A percentile compares a stretch with the other conserved stretches of the same genome.
These are phyloP conservation scores for Phylloporus rhodoxanthus DNA, from an alignment of 768 basidiomycete genomes.

Conservation along the genomic window DNA sequence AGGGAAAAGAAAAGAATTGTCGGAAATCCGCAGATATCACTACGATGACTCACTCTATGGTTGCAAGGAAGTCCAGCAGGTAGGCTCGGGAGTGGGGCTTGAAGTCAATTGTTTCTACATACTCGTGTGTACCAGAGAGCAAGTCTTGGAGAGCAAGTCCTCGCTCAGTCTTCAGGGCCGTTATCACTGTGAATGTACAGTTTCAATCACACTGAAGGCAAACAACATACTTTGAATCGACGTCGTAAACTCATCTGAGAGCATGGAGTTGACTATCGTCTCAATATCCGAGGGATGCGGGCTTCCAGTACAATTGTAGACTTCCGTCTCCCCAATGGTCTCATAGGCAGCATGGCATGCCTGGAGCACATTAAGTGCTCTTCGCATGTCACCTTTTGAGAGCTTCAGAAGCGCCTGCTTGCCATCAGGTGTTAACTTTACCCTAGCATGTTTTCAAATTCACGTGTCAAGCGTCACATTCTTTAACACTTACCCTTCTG, in stretches of 20 bases:
- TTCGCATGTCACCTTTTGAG: slow-evolving; percentile 96
- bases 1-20: not conserved
- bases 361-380: slow-evolving; percentile 93
- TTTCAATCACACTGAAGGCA: not conserved
- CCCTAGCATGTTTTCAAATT: slow-evolving; percentile 41
- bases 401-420: slow-evolving; percentile 86
- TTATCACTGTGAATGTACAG: slow-evolving; percentile 61
- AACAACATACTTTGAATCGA: slow-evolving; percentile 65
- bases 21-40: not conserved
- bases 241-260: slow-evolving; percentile 91
- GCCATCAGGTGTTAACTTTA: slow-evolving; percentile 81
- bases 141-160: slow-evolving; percentile 95
- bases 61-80: slow-evolving; percentile 87
- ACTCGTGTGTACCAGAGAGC: slow-evolving; percentile 87
- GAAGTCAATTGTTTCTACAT: slow-evolving; percentile 78
- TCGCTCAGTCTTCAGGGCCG: slow-evolving; percentile 79
- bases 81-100: slow-evolving; percentile 85
- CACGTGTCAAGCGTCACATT: not conserved
- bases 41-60: slow-evolving; percentile 70
- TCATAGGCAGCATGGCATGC: slow-evolving; percentile 98
- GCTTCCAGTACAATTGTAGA: slow-evolving; percentile 95
- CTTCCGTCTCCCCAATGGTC: slow-evolving; percentile 76
- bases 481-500: slow-evolving; percentile 60
- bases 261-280: slow-evolving; percentile 89
- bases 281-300: slow-evolving; percentile 96